Evolutionary conservation across 352 stramenopile species (phyloP).

Genomic region (Globisporangium solare): DNA sequence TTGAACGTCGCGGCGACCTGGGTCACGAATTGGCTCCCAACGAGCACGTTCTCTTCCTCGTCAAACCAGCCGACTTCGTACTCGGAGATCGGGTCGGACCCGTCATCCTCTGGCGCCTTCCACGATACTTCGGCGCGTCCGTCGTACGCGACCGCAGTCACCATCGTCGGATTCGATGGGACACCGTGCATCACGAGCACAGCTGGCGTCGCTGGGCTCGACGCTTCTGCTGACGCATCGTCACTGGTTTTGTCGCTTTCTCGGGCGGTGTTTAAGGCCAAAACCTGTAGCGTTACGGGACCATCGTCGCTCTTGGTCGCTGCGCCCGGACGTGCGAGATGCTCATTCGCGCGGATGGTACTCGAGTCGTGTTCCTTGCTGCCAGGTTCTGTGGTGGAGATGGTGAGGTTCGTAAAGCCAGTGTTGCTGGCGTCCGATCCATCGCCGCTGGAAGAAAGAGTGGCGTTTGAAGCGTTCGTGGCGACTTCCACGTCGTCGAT

Average conservation of each 20-base stretch:
- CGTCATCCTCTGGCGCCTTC: slow-evolving; percentile 60
- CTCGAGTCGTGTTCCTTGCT: not conserved
- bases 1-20: slow-evolving; percentile 18
- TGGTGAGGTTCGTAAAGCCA: not conserved
- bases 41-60: slow-evolving; percentile 34
- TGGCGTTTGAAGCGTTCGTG: not conserved
- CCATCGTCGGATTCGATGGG: slow-evolving; percentile 55
- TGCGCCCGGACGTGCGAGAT: not conserved
- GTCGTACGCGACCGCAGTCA: slow-evolving; percentile 48
- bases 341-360: not conserved
- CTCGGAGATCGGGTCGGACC: slow-evolving; percentile 43
- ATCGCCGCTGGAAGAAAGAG: not conserved
- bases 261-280: too few species aligned
- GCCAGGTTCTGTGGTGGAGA: not conserved
- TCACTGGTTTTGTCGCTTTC: not conserved
- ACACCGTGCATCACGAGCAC: slow-evolving; percentile 41
- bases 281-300: too few species aligned
- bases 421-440: not conserved
- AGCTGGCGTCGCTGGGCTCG: slow-evolving; percentile 1
- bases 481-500: not conserved
- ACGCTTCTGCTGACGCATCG: not conserved
- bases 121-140: slow-evolving; percentile 53
- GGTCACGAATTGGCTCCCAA: slow-evolving; percentile 35
- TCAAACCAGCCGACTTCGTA: slow-evolving; percentile 68
- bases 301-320: too few species aligned